A percentile compares a stretch with the other conserved stretches of the same genome.
Evolutionary conservation across 257 asterid genomes (phyloP).

Genomic region (Nicotiana otophora): DNA sequence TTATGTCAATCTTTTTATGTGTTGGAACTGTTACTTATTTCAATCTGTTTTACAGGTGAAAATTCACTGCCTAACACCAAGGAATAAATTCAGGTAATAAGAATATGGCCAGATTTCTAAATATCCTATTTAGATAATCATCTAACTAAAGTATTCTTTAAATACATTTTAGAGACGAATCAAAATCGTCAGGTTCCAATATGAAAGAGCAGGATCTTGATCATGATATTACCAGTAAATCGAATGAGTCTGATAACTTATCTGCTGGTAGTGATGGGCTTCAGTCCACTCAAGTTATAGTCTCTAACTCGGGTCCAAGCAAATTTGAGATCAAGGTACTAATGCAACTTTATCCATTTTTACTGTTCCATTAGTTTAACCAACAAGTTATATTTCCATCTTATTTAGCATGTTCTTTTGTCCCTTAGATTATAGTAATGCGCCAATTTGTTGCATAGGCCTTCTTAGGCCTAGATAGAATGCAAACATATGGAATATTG

Average conservation of each 20-base stretch:
- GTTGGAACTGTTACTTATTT: too few relatives aligned
- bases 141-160: conserved; percentile 5
- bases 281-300: conserved; percentile 27
- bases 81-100: conserved; percentile 51
- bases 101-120: background rate
- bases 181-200: conserved; percentile 27
- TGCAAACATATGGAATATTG: too few relatives aligned
- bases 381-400: too few relatives aligned
- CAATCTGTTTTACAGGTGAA: conserved; percentile 44
- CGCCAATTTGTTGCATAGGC: background rate
- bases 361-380: background rate
- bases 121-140: background rate
- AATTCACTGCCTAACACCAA: conserved; percentile 59
- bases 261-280: conserved; percentile 22
- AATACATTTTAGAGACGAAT: conserved; percentile 39
- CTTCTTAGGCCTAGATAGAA: background rate
- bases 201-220: conserved; percentile 29
- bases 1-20: too few relatives aligned
- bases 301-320: conserved; percentile 29
- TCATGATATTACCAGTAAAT: conserved; percentile 24
- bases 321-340: conserved; percentile 48
- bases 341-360: background rate
- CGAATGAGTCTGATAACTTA: conserved; percentile 35
- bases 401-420: too few relatives aligned
- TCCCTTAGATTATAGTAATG: too few relatives aligned